These are phyloP conservation scores for Aspergillus sp. DNA, from an alignment of 2,329 filamentous ascomycete species.

Conservation along the genomic window DNA sequence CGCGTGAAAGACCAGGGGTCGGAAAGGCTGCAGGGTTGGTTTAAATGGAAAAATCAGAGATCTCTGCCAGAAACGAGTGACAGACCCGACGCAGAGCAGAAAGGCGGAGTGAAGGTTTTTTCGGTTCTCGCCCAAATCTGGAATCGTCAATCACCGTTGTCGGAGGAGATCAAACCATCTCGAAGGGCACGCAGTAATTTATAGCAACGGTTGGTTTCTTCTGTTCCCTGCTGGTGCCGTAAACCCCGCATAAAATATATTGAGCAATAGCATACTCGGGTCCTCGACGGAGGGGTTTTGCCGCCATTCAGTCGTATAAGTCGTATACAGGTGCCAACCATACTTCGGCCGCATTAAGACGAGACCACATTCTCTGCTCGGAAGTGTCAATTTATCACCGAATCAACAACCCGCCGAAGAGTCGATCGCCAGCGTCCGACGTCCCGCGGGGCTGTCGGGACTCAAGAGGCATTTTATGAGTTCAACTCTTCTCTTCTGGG, in stretches of 20 bases:
- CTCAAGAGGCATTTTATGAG: background rate
- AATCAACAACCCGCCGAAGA: background rate
- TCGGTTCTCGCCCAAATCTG: slow-evolving; percentile 3
- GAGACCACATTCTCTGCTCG: background rate
- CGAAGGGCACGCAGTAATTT: background rate
- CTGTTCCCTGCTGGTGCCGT: background rate
- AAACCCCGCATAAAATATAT: background rate
- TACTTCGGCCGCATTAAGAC: no score
- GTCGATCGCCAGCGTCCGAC: background rate
- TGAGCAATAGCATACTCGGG: background rate
- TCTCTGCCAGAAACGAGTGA: background rate
- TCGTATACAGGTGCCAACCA: background rate
- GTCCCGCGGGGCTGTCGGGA: background rate
- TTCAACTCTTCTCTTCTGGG: background rate
- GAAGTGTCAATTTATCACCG: background rate
- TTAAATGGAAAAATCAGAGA: background rate
- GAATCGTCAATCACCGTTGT: slow-evolving; percentile 1
- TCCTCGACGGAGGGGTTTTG: background rate
- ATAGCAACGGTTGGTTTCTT: background rate
- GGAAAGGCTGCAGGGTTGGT: background rate
- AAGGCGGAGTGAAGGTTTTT: slow-evolving; percentile 2
- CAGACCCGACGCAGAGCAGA: background rate
- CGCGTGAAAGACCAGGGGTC: background rate
- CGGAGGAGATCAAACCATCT: background rate
- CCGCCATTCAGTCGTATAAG: background rate